These are phyloP conservation scores for Kondoa malvinella DNA, from an alignment of 768 basidiomycete genomes.

Conservation along the genomic window DNA sequence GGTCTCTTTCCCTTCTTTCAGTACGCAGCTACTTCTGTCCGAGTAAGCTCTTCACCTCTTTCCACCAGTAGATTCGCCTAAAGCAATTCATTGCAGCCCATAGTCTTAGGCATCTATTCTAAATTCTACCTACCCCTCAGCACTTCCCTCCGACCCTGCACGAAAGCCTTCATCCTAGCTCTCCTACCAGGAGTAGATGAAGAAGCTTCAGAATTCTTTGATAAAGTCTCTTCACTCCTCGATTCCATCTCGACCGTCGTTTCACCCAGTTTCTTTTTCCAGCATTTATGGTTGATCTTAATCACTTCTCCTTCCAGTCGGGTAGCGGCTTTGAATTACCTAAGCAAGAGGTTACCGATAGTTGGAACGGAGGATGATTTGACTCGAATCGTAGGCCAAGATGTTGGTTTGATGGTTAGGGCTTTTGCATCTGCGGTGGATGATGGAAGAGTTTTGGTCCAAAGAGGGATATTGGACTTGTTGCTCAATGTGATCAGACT, in stretches of 20 bases:
- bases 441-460: slow-evolving; percentile 80
- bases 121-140: slow-evolving; percentile 79
- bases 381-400: slow-evolving; percentile 51
- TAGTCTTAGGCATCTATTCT: slow-evolving; percentile 78
- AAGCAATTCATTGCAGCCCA: slow-evolving; percentile 41
- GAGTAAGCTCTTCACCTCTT: slow-evolving; percentile 38
- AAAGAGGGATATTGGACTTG: slow-evolving; percentile 68
- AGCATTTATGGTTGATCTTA: slow-evolving; percentile 87
- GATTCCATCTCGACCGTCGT: slow-evolving; percentile 69
- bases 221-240: slow-evolving; percentile 48
- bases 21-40: slow-evolving; percentile 96
- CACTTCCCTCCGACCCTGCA: slow-evolving; percentile 60
- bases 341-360: slow-evolving; percentile 56
- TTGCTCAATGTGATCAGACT: slow-evolving; percentile 57
- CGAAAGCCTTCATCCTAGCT: slow-evolving; percentile 86
- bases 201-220: slow-evolving; percentile 93
- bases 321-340: slow-evolving; percentile 70
- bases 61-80: neutral
- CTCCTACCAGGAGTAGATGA: slow-evolving; percentile 90
- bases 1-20: slow-evolving; percentile 98
- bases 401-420: slow-evolving; percentile 84
- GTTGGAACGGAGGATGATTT: slow-evolving; percentile 7
- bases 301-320: slow-evolving; percentile 72
- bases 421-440: slow-evolving; percentile 81
- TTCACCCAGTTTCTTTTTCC: slow-evolving; percentile 75